Evolutionary conservation across 768 basidiomycete genomes (phyloP), one percentile per base, ranked within the genome.

Genomic region (Amanita rimosa): DNA sequence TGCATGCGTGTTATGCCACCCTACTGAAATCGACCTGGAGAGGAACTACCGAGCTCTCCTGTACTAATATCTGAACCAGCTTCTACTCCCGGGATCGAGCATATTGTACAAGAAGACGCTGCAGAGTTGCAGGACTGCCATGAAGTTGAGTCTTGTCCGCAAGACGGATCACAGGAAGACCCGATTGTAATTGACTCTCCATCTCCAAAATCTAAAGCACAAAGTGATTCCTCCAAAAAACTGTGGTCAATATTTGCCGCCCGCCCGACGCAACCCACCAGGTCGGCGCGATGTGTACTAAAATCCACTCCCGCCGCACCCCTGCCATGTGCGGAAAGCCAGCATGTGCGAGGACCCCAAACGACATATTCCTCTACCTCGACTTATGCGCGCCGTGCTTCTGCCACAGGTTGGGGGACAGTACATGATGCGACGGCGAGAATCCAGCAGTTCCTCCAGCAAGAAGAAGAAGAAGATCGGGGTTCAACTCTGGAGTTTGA

Each of bases 291-390:
- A 39, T 51, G 19, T 43, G 44, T 21, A 33, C 51, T 54, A 48
- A 49, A 46, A 43, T 48, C 22, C 46, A 26, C 47, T 44, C 50
- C 47, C 17, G 51, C 52, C 14, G 67, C 64, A 0, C 75, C 76
- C 17, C 75, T 72, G 56, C 85, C 84, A 26, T 64, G 66, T 54
- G 55, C 55, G 40, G 62, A 66, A 19, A 67, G 64, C 13, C 82
- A 83, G 57, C 85, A 86, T 63, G 70, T 82, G 53, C 77, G 73
- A 54, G 82, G 81, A 31, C 60, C 66, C 14, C 81, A 83, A 57
- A 71, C 62, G 36, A 51, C 50, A n/a, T 71, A 69, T 54, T 37
- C 55, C 48, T 52, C 52, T 9, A 44, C 49, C 11, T 4, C 17
- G 8, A 37, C n/a, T 5, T 42, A 43, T 49, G 14, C 29, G 19